Evolutionary conservation across 2,329 filamentous ascomycete genomes (phyloP).

Genomic region (Cryphonectria parasitica): DNA sequence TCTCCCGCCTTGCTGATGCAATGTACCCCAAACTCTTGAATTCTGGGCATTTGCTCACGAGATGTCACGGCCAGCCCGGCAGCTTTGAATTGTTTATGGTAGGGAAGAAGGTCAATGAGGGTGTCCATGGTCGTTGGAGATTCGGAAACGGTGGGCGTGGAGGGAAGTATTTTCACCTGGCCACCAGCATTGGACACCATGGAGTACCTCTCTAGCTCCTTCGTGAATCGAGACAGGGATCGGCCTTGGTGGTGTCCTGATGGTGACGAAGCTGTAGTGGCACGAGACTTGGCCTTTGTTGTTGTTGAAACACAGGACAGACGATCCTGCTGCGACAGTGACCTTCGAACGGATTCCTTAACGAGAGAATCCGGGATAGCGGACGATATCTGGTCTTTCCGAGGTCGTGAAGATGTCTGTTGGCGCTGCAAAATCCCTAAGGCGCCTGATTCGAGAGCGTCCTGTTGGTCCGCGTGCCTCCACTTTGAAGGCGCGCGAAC

Average conservation of each 20-base stretch:
- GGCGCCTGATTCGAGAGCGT: background rate
- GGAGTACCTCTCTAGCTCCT: constrained; percentile 47
- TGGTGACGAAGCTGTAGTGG: constrained; percentile 26
- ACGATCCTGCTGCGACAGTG: constrained; percentile 49
- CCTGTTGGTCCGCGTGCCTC: constrained; percentile 1
- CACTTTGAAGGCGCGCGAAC: constrained; percentile 25
- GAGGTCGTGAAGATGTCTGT: constrained; percentile 22
- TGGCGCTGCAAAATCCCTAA: background rate
- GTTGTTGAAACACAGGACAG: constrained; percentile 41
- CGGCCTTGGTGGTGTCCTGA: constrained; percentile 49
- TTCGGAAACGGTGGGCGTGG: constrained; percentile 45
- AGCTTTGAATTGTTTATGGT: constrained; percentile 54
- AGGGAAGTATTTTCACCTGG: constrained; percentile 39
- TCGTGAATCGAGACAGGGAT: constrained; percentile 46
- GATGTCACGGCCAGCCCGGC: constrained; percentile 63
- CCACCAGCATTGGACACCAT: constrained; percentile 43
- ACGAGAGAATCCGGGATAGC: constrained; percentile 44
- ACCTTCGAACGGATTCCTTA: constrained; percentile 50
- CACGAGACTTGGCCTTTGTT: constrained; percentile 29
- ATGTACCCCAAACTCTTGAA: constrained; percentile 3
- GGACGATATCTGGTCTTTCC: constrained; percentile 36
- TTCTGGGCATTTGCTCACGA: constrained; percentile 43
- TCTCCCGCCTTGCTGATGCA: background rate
- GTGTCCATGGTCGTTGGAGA: constrained; percentile 54
- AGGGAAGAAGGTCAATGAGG: constrained; percentile 57